A percentile compares a stretch with the other conserved stretches of the same genome.
phyloP scores from a whole-genome alignment of 208 protist genomes.

The Crithidia brevicula region DNA sequence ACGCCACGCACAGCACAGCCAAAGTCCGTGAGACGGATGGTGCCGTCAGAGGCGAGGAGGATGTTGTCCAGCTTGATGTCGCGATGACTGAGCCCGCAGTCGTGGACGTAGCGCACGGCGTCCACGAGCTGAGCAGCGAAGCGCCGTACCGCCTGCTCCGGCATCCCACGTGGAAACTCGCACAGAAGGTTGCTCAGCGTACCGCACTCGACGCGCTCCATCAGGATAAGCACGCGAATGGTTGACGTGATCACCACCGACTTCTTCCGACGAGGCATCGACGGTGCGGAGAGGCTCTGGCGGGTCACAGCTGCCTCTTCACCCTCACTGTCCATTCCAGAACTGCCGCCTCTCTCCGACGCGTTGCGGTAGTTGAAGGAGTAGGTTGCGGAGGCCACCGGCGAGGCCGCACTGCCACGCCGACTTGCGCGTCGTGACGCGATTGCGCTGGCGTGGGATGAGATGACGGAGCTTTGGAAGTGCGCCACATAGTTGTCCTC shows the following conservation, averaged over 20 bases:
- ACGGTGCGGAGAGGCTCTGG: background rate
- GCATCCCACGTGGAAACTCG: constrained; percentile 33
- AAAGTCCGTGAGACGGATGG: constrained; percentile 58
- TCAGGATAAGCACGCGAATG: constrained; percentile 35
- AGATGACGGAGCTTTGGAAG: constrained; percentile 8
- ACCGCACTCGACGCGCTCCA: constrained; percentile 45
- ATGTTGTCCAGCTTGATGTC: constrained; percentile 89
- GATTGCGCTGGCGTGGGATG: constrained; percentile 1
- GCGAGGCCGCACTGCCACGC: background rate
- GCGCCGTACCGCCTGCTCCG: constrained; percentile 27
- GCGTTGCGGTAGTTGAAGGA: background rate
- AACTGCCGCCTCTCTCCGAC: too few species aligned
- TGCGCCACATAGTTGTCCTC: constrained; percentile 2
- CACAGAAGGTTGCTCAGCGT: constrained; percentile 26
- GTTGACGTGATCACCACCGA: background rate
- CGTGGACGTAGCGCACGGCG: constrained; percentile 46
- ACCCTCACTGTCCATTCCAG: too few species aligned
- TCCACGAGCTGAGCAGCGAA: constrained; percentile 41
- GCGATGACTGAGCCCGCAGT: constrained; percentile 57
- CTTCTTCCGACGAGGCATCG: background rate
- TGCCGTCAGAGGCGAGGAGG: constrained; percentile 53
- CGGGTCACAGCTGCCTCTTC: too few species aligned
- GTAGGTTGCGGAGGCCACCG: background rate
- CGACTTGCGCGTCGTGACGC: background rate
- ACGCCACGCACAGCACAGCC: constrained; percentile 32